Base-by-base conservation (phyloP, 1,284 basidiomycete genomes). In the Calocybe gambosa region DNA sequence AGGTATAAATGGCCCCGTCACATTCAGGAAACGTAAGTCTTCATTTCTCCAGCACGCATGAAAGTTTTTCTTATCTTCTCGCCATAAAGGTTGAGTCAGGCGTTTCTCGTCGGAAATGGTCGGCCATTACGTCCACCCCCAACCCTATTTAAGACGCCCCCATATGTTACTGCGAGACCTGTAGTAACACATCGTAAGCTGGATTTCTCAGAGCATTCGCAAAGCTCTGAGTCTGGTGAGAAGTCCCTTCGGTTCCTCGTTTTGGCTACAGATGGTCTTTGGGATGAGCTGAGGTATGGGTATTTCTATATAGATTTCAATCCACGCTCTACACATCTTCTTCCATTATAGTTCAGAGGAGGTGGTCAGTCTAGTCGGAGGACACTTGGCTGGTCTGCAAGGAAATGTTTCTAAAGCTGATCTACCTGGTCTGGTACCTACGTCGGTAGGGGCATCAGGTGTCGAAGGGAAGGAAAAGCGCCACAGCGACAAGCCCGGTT, bases 211-310 rank as follows among this genome's bases (percentile, higher is more conserved):
- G 42, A 49, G 23, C 50, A 52, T 42, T 53, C 42, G 21, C 55
- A 51, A 8, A 47, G 36, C 15, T 43, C 51, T 21, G 26, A 49
- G 18, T 43, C 56, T 15, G 43, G 46, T 15, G 56, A 50, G 52
- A 68, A 57, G 59, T 64, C 77, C 10, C 62, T 79, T 20, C 78
- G 78, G 43, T 93, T 94, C 62, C 61, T 96, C 46, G 85, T 96
- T 35, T 78, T 96, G 53, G 93, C 93, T 1, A 95, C 93, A 0
- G 93, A 96, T 59, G 94, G 94, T 12, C 75, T 98, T 42, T 98
- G 94, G 92, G 96, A 99, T 66, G 75, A 89, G 55, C 75, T 99
- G 46, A 87, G 67, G 70, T 72, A 55, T 26, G 50, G 16, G 16
- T 28, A 1, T 43, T 45, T 12, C 42, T 20, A 23, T 15, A 33